Percentiles rank a stretch among this genome's conserved stretches.
Evolutionary conservation across 1,284 basidiomycete species (phyloP).

Genomic region (Chalciporus sp.): DNA sequence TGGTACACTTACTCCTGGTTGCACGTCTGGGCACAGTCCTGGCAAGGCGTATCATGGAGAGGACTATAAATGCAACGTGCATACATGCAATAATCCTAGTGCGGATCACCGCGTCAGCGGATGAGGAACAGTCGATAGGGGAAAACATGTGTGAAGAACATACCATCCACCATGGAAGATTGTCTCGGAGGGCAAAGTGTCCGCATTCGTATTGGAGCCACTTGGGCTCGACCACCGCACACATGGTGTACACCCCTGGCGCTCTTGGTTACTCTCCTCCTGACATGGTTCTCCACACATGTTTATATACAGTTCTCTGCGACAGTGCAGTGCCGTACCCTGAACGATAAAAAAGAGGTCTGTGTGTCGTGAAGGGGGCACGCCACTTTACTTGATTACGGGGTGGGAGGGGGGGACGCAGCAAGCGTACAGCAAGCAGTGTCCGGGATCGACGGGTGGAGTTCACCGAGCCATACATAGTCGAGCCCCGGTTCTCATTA

Average conservation of each 20-base stretch:
- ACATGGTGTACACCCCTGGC: background rate
- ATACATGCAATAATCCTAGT: constrained; percentile 2
- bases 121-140: background rate
- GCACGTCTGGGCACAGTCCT: constrained; percentile 2
- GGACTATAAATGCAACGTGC: background rate
- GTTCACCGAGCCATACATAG: background rate
- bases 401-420: background rate
- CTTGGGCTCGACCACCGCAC: constrained; percentile 4
- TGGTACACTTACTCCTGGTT: background rate
- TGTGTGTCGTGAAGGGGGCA: background rate
- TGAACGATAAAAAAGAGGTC: constrained; percentile 9
- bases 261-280: background rate
- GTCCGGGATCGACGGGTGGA: background rate
- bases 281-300: background rate
- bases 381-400: background rate
- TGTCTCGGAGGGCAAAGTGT: constrained; percentile 3
- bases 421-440: background rate
- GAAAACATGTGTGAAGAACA: background rate
- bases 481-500: background rate
- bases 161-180: constrained; percentile 8
- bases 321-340: background rate
- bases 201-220: constrained; percentile 10
- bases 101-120: background rate
- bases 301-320: constrained; percentile 9
- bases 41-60: constrained; percentile 2